These are phyloP conservation scores for Galerina marginata DNA, from an alignment of 768 basidiomycete genomes.

Conservation along the genomic window DNA sequence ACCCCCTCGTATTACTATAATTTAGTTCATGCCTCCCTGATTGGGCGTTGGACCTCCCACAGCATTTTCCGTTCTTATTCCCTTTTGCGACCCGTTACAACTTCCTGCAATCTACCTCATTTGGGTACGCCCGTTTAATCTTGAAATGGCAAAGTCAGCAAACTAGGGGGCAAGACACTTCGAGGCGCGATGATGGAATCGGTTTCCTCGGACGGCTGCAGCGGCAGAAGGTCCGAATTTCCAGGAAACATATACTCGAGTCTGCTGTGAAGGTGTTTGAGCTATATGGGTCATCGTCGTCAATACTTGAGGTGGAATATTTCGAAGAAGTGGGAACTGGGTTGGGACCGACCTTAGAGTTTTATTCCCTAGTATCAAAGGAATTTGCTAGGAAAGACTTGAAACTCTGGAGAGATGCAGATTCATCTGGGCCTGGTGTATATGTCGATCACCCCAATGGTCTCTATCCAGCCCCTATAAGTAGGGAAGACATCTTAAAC, in stretches of 20 bases:
- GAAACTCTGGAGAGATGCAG: constrained; percentile 91
- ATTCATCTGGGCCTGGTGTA: constrained; percentile 58
- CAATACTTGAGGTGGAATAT: constrained; percentile 96
- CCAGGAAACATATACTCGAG: constrained; percentile 92
- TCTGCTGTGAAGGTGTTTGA: constrained; percentile 97
- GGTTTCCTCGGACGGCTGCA: constrained; percentile 92
- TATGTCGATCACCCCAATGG: constrained; percentile 89
- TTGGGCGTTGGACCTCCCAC: constrained; percentile 95
- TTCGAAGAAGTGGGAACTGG: constrained; percentile 99
- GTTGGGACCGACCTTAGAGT: constrained; percentile 95
- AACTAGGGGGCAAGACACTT: constrained; percentile 75
- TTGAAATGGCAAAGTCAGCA: constrained; percentile 95
- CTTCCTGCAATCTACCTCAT: constrained; percentile 96
- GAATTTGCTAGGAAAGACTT: constrained; percentile 91
- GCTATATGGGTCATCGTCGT: constrained; percentile 92
- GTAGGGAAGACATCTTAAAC: constrained; percentile 66
- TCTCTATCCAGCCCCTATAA: constrained; percentile 87
- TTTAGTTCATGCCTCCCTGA: constrained; percentile 92
- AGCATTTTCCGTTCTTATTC: constrained; percentile 98
- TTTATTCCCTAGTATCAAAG: constrained; percentile 95
- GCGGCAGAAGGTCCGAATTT: constrained; percentile 96
- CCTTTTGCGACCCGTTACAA: constrained; percentile 97
- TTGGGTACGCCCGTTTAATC: constrained; percentile 95
- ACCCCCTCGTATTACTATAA: not conserved
- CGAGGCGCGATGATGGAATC: constrained; percentile 87